Base-by-base conservation (phyloP, 1,139 yeast genomes). In the Saccharomycopsis crataegensis region DNA sequence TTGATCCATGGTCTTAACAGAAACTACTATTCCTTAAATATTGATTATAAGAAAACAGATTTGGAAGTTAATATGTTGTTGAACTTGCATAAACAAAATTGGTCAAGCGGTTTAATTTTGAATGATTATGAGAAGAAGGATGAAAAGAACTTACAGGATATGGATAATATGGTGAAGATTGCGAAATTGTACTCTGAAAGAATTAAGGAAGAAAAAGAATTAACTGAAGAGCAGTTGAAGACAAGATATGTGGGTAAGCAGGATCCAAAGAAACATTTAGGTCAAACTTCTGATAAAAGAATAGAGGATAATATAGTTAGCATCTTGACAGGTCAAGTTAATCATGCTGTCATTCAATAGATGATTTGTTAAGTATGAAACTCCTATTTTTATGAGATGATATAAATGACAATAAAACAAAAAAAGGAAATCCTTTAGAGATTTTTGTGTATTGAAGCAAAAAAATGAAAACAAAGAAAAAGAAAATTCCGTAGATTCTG, bases 211-310 rank as follows among this genome's bases (percentile, higher is more conserved):
- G 99, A 94, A 67, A 85, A 86, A 66, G 96, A 89, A 62, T 75
- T 93, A 62, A 74, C 83, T 55, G 95, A 88, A 63, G 97, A 89
- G 45, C 95, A 88, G 67, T 79, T 91, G 64, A 89, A 89, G 70
- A 93, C 97, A 8, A 82, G 99, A 67, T 94, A 91, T 65, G 98
- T 94, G 37, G 99, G 99, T 62, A 91, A 90, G 67, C 97, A 93
- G 70, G 99, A 94, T 69, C 99, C 99, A 50, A 94, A 94, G 80
- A 93, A 93, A 73, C 99, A 94, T 73, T 76, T 94, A 65, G 80
- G 86, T 50, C 97, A 89, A 61, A 86, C 95, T 1, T 95, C 96
- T 12, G 95, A 88, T 60, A 74, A 76, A 59, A 76, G 90, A 55
- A 80, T 94, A 64, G 99, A 93, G 69, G 95, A 89, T 53, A 94